Conservation (phyloP, 805 yeast species). For the Millerago galiae region DNA sequence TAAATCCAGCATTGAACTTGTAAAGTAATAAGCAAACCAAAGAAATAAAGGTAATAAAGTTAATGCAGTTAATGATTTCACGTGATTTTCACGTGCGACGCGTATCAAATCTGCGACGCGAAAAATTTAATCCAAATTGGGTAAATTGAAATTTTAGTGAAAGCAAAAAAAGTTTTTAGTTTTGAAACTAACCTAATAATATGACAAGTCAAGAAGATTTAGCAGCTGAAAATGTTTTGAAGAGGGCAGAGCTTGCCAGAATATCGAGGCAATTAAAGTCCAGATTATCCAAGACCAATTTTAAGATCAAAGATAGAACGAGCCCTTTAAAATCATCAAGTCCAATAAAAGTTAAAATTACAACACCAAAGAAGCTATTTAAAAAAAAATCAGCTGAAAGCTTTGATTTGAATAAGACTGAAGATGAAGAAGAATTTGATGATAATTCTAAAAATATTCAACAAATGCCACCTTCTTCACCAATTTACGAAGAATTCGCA, state of each 20-base stretch:
- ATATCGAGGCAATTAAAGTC: conserved; percentile 38
- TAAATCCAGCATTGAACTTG: no score
- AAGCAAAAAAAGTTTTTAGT: no score
- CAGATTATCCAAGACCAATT: conserved; percentile 35
- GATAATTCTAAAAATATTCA: conserved; percentile 4
- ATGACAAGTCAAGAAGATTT: conserved; percentile 29
- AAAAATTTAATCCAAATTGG: conserved; percentile 1
- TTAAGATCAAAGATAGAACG: conserved; percentile 17
- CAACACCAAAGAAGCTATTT: not conserved
- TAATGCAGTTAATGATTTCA: no score
- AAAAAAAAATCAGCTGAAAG: conserved; percentile 18
- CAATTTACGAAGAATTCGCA: conserved; percentile 17
- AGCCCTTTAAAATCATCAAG: conserved; percentile 3
- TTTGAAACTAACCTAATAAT: not conserved
- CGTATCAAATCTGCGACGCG: not conserved
- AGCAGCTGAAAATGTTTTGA: conserved; percentile 38
- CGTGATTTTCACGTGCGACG: no score
- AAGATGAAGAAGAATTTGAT: conserved; percentile 15
- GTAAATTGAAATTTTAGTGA: not conserved
- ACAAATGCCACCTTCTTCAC: conserved; percentile 23
- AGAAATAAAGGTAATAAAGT: no score
- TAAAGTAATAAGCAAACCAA: no score
- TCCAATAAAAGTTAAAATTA: not conserved
- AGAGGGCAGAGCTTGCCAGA: conserved; percentile 40
- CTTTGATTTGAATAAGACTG: conserved; percentile 18